These are phyloP conservation scores for Verbascum thapsus DNA, from an alignment of 257 asterid species.

Conservation along the genomic window DNA sequence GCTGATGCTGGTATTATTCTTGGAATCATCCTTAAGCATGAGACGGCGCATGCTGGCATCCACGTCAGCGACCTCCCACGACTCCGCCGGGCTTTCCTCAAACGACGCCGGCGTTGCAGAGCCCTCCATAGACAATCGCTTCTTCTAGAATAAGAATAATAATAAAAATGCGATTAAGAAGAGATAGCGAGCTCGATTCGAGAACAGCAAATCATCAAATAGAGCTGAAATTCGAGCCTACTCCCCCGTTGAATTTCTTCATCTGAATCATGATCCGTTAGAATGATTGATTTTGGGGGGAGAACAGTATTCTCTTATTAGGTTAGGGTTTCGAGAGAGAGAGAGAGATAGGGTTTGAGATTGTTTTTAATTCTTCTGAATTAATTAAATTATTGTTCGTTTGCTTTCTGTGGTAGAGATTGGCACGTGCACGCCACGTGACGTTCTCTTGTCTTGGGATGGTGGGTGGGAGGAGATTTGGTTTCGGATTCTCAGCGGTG, in stretches of 20 bases:
- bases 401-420: slow-evolving; percentile 19
- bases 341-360: slow-evolving; percentile 64
- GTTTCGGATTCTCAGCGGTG: too few species aligned
- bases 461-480: too few species aligned
- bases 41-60: slow-evolving; percentile 85
- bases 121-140: slow-evolving; percentile 68
- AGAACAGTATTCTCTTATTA: slow-evolving; percentile 8
- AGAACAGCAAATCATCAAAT: slow-evolving; percentile 46
- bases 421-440: slow-evolving; percentile 41
- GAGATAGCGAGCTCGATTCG: slow-evolving; percentile 27
- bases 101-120: slow-evolving; percentile 58
- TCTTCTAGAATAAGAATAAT: too few species aligned
- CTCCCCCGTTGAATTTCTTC: slow-evolving; percentile 40
- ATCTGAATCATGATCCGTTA: slow-evolving; percentile 35
- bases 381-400: slow-evolving; percentile 9
- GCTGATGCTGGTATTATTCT: slow-evolving; percentile 40
- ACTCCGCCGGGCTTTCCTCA: slow-evolving; percentile 94
- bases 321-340: slow-evolving; percentile 48
- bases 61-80: slow-evolving; percentile 99
- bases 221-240: slow-evolving; percentile 42
- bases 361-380: slow-evolving; percentile 25
- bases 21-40: slow-evolving; percentile 71
- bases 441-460: not conserved
- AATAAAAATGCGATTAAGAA: too few species aligned
- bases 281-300: slow-evolving; percentile 2